Evolutionary conservation across 768 basidiomycete genomes (phyloP).

Genomic region (Podaxis mareebaensis): DNA sequence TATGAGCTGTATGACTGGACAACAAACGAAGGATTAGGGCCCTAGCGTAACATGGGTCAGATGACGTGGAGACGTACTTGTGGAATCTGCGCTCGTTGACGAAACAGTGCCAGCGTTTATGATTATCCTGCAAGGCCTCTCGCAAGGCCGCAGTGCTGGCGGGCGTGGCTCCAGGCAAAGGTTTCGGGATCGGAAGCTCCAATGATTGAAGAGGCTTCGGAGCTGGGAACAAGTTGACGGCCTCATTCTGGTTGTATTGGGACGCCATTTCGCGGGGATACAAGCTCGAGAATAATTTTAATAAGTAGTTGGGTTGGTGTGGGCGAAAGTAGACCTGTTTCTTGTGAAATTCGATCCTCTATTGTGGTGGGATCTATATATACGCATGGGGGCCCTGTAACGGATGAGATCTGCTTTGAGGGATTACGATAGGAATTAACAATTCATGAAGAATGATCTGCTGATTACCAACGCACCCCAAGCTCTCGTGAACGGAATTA

Average conservation of each 20-base stretch:
- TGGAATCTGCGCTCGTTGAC: conserved; percentile 44
- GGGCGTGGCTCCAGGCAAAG: conserved; percentile 34
- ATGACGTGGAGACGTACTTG: conserved; percentile 28
- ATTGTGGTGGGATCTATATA: neutral
- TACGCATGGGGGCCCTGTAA: neutral
- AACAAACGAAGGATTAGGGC: conserved; percentile 30
- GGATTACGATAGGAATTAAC: neutral
- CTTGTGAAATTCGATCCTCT: neutral
- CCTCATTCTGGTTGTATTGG: conserved; percentile 1
- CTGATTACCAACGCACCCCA: neutral
- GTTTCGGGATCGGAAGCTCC: conserved; percentile 7
- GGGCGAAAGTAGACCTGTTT: neutral
- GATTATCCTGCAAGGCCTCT: conserved; percentile 48
- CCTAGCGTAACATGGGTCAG: conserved; percentile 17
- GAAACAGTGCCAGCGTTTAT: conserved; percentile 54
- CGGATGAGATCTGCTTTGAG: neutral
- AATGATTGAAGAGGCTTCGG: neutral
- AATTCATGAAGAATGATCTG: neutral
- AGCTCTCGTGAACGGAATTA: neutral
- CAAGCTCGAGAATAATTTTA: neutral
- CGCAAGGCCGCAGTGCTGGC: conserved; percentile 40
- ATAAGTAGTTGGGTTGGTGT: neutral
- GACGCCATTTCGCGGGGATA: neutral
- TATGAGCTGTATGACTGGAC: conserved; percentile 54
- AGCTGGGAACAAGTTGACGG: conserved; percentile 7